phyloP scores from a whole-genome alignment of 805 yeast species.

The Pichia rugopelliculosa region DNA sequence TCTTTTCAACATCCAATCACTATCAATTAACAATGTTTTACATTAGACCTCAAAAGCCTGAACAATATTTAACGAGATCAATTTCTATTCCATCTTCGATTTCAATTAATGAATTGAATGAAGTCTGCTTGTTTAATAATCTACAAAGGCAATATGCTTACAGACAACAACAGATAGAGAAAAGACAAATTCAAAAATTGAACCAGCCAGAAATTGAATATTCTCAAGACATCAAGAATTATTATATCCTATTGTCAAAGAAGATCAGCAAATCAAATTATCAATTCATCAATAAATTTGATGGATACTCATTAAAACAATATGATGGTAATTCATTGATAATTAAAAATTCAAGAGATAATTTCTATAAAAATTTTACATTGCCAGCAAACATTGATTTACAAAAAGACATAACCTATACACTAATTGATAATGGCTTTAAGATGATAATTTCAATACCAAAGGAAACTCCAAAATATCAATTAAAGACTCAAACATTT shows the following conservation, averaged over 20 bases:
- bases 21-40: slow-evolving; percentile 13
- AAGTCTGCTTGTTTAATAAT: slow-evolving; percentile 1
- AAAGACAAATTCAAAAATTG: slow-evolving; percentile 1
- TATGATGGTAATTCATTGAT: slow-evolving; percentile 12
- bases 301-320: slow-evolving; percentile 20
- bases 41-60: slow-evolving; percentile 14
- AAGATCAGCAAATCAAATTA: neutral
- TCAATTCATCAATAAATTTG: slow-evolving; percentile 12
- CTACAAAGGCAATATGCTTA: slow-evolving; percentile 8
- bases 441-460: slow-evolving; percentile 17
- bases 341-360: slow-evolving; percentile 19
- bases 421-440: slow-evolving; percentile 17
- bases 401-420: slow-evolving; percentile 12
- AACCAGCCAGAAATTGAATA: slow-evolving; percentile 11
- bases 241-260: slow-evolving; percentile 20
- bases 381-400: slow-evolving; percentile 22
- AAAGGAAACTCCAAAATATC: slow-evolving; percentile 1
- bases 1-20: neutral
- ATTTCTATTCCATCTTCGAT: neutral
- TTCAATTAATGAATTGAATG: neutral
- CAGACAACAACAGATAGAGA: slow-evolving; percentile 8
- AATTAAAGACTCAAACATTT: neutral
- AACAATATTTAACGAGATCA: neutral
- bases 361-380: slow-evolving; percentile 14
- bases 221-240: slow-evolving; percentile 17